Percentiles rank a stretch among this genome's conserved stretches.
Evolutionary conservation across 768 basidiomycete species (phyloP).

Genomic region (Tricholoma sp.): DNA sequence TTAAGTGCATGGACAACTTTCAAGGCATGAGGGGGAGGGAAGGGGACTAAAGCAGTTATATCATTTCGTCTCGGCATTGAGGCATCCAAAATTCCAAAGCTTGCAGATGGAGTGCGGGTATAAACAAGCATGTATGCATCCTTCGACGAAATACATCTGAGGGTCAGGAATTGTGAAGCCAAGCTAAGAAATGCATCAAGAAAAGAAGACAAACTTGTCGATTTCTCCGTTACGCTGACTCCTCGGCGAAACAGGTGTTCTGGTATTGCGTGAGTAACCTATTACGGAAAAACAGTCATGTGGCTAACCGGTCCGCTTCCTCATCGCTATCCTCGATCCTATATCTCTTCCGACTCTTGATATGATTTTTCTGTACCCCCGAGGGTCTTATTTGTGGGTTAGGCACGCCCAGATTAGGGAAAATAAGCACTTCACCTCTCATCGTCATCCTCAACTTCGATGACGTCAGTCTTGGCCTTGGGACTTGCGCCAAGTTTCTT

Average conservation of each 20-base stretch:
- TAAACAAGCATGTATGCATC: conserved; percentile 98
- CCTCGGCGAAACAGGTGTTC: background rate
- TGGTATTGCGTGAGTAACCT: background rate
- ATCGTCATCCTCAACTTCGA: conserved; percentile 21
- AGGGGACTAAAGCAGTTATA: background rate
- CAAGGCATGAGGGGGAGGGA: conserved; percentile 52
- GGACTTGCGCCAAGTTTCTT: conserved; percentile 43
- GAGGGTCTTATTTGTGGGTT: conserved; percentile 13
- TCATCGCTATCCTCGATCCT: conserved; percentile 59
- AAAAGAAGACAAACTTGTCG: background rate
- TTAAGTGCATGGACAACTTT: conserved; percentile 54
- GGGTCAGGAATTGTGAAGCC: background rate
- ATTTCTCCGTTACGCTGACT: background rate
- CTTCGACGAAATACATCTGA: conserved; percentile 60
- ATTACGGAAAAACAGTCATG: background rate
- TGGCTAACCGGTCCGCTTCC: conserved; percentile 21
- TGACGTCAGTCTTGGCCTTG: conserved; percentile 24
- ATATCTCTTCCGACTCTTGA: conserved; percentile 43
- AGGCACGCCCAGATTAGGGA: conserved; percentile 1
- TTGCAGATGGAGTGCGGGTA: conserved; percentile 35
- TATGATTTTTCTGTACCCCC: conserved; percentile 30
- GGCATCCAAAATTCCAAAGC: background rate
- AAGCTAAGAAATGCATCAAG: background rate
- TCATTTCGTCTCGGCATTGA: background rate
- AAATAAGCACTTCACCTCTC: conserved; percentile 12